Conservation (phyloP, 2,329 filamentous ascomycete genomes). For the Blumeria graminis region DNA sequence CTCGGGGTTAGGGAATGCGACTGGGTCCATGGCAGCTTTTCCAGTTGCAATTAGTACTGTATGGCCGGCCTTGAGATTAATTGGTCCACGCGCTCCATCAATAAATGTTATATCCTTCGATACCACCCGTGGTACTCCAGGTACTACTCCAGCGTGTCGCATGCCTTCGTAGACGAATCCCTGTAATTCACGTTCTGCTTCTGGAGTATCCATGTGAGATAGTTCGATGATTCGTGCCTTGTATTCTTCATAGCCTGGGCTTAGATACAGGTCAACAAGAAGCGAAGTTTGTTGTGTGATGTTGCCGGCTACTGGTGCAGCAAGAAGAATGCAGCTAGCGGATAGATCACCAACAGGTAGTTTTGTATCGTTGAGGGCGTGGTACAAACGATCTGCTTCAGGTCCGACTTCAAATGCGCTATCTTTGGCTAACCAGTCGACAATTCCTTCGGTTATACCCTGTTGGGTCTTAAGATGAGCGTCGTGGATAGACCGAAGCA, state of each 20-base stretch:
- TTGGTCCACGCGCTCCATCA: constrained; percentile 23
- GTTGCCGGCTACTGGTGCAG: constrained; percentile 24
- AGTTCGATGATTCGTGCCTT: constrained; percentile 26
- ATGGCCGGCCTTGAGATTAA: constrained; percentile 21
- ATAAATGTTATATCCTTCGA: constrained; percentile 18
- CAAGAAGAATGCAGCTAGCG: constrained; percentile 25
- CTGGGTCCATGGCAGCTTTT: constrained; percentile 19
- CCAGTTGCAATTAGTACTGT: constrained; percentile 21
- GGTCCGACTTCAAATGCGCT: constrained; percentile 23
- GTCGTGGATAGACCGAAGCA: constrained; percentile 19
- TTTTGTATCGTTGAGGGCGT: constrained; percentile 22
- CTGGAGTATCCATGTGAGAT: constrained; percentile 19
- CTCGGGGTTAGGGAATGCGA: constrained; percentile 19
- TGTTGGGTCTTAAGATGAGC: constrained; percentile 22
- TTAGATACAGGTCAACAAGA: constrained; percentile 27
- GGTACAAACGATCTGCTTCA: constrained; percentile 26
- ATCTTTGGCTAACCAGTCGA: constrained; percentile 24
- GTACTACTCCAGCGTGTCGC: constrained; percentile 26
- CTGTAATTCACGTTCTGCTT: constrained; percentile 22
- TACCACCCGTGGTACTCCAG: constrained; percentile 26
- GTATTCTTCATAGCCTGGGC: constrained; percentile 23
- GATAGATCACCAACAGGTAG: constrained; percentile 23
- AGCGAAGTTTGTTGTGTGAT: constrained; percentile 28
- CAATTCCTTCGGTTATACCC: constrained; percentile 19
- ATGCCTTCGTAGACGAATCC: constrained; percentile 30